phyloP scores from a whole-genome alignment of 108 stramenopile genomes.

The Cyclotella cryptica region DNA sequence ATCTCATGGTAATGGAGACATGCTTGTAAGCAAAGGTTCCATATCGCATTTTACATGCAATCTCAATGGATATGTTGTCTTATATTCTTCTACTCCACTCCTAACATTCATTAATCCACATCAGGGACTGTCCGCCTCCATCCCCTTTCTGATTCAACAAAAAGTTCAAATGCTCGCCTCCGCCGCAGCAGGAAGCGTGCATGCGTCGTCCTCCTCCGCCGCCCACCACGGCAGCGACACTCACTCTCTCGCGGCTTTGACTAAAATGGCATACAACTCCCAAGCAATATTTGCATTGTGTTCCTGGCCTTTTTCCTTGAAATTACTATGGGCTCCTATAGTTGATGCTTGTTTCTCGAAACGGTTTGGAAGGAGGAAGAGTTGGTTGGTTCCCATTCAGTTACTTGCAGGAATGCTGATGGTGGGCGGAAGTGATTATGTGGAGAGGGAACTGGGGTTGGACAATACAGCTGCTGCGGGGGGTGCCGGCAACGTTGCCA shows the following conservation, averaged over 20 bases:
- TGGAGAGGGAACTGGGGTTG: constrained; percentile 81
- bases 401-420: constrained; percentile 88
- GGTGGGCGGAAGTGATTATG: constrained; percentile 83
- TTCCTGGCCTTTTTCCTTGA: constrained; percentile 96
- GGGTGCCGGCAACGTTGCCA: neutral
- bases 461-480: constrained; percentile 13
- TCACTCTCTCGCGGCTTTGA: constrained; percentile 51
- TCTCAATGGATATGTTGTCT: too few relatives aligned
- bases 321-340: constrained; percentile 98
- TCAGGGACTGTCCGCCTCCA: constrained; percentile 91
- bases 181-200: constrained; percentile 35
- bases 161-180: constrained; percentile 77
- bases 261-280: constrained; percentile 88
- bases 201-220: constrained; percentile 45
- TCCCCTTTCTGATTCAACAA: constrained; percentile 97
- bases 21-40: too few relatives aligned
- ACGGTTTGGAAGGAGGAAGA: constrained; percentile 94
- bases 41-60: too few relatives aligned
- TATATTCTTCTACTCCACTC: too few relatives aligned
- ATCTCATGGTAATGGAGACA: too few relatives aligned
- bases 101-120: neutral
- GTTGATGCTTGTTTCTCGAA: constrained; percentile 94
- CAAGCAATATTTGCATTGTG: constrained; percentile 97
- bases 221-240: constrained; percentile 20
- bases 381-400: constrained; percentile 98